A percentile compares a stretch with the other conserved stretches of the same genome.
phyloP scores from a whole-genome alignment of 2,329 filamentous ascomycete genomes.

The Aspergillus thermomutatus region DNA sequence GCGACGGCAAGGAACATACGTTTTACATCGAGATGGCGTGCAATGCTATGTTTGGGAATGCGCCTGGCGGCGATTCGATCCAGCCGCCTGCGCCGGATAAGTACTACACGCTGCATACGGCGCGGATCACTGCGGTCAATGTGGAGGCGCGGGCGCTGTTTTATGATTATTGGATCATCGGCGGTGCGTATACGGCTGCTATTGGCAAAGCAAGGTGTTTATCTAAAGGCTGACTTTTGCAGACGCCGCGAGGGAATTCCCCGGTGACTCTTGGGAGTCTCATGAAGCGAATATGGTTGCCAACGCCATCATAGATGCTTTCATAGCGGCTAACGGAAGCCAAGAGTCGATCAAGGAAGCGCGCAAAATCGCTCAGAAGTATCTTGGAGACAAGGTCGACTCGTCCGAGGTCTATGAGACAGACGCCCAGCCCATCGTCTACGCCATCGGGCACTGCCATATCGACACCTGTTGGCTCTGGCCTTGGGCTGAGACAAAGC shows the following conservation, averaged over 20 bases:
- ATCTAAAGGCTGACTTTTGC: conserved; percentile 1
- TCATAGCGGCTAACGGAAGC: conserved; percentile 71
- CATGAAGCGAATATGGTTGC: conserved; percentile 80
- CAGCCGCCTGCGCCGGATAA: conserved; percentile 84
- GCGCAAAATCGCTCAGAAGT: conserved; percentile 77
- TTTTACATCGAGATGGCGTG: conserved; percentile 99
- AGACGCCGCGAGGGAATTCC: conserved; percentile 90
- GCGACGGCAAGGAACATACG: conserved; percentile 79
- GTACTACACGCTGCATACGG: conserved; percentile 71
- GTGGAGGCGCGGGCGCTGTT: conserved; percentile 76
- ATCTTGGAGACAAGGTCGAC: conserved; percentile 77
- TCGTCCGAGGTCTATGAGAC: conserved; percentile 79
- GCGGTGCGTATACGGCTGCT: conserved; percentile 32
- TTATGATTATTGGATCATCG: conserved; percentile 95
- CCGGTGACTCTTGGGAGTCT: conserved; percentile 80
- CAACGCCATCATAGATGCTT: conserved; percentile 86
- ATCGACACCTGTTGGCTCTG: conserved; percentile 99
- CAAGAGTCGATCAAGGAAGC: conserved; percentile 73
- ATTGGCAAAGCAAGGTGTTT: background rate
- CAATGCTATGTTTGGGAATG: conserved; percentile 97
- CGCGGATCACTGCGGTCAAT: conserved; percentile 87
- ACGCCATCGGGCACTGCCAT: conserved; percentile 91
- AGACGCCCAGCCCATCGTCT: conserved; percentile 72
- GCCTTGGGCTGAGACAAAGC: conserved; percentile 97
- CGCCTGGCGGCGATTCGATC: conserved; percentile 77